Conservation (phyloP, 2,329 filamentous ascomycete species). For the Rosellinia necatrix region DNA sequence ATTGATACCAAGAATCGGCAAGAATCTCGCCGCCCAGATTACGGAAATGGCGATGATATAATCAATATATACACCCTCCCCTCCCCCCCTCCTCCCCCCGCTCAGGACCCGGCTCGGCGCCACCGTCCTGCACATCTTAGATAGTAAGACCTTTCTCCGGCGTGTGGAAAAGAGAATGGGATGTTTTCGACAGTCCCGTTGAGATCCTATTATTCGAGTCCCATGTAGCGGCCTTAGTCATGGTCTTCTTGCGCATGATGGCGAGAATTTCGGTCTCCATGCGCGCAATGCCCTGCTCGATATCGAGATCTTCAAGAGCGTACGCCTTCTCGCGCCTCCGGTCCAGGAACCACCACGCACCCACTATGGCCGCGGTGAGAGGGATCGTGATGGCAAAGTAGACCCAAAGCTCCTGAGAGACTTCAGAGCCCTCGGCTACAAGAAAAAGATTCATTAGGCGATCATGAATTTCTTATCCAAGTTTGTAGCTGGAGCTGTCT, state of each 20-base stretch:
- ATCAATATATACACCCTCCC: not conserved
- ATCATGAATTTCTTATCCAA: constrained; percentile 5
- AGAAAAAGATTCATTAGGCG: too few species aligned
- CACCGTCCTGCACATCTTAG: too few species aligned
- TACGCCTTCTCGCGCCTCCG: constrained; percentile 54
- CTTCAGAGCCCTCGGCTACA: constrained; percentile 44
- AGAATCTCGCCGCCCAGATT: too few species aligned
- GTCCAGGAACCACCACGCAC: constrained; percentile 60
- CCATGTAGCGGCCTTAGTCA: constrained; percentile 62
- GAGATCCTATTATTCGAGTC: constrained; percentile 41
- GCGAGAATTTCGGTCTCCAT: constrained; percentile 64
- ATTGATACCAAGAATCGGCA: not conserved
- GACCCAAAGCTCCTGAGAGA: constrained; percentile 62
- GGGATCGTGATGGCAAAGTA: constrained; percentile 67
- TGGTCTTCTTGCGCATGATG: constrained; percentile 59
- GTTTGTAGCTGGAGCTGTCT: too few species aligned
- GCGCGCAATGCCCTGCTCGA: constrained; percentile 59
- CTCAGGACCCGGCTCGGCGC: too few species aligned
- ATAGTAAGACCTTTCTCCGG: constrained; percentile 21
- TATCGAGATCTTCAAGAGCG: constrained; percentile 53
- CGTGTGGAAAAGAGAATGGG: constrained; percentile 6
- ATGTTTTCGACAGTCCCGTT: not conserved
- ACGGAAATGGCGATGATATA: not conserved
- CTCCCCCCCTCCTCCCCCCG: too few species aligned
- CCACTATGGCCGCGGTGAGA: constrained; percentile 59